Evolutionary conservation across 257 asterid genomes (phyloP), one percentile per base, ranked within the genome.

Genomic region (Nicotiana sylvestris): DNA sequence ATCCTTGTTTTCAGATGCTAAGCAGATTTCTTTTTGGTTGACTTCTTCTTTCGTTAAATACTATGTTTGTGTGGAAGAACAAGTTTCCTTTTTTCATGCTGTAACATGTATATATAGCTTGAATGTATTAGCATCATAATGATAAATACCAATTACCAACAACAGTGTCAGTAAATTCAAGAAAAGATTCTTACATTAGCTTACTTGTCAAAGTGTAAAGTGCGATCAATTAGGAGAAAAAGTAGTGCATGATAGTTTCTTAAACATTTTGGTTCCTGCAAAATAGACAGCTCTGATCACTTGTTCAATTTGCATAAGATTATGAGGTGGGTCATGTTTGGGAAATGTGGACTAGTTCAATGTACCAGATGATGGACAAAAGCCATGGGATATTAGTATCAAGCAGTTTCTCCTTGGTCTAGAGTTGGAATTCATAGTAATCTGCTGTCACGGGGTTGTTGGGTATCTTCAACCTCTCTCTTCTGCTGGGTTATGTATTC

Each of bases 291-390:
- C 61, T 74, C 25, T 74, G 79, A 12, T 46, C 27, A 49, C 43
- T 74, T 74, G 62, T 25, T 74, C 37, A 1, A 13, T 72, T 46
- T 25, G 61, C 15, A 72, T 72, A 72, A 72, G 37, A 43, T 43
- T 72, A 43, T 43, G 60, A 46, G 60, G 61, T 25, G 60, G 3
- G 58, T 70, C 57, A 10, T 10, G 78, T 70, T 6, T 43, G 35
- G 25, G 25, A 46, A 29, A 49, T 46, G 61, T 46, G 39, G 79
- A 46, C 79, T 46, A 21, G 61, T 21, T 12, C 39, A 72, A 13
- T 16, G 37, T 72, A 13, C 79, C 79, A 72, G 62, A 72, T 49
- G 79, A 46, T 72, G 62, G 61, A 72, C 62, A 72, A 27, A 72
- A 6, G 27, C 39, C 25, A 51, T 1, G 37, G 6, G 39, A 72